Conservation (phyloP, 352 stramenopile genomes). For the Globisporangium irregulare region DNA sequence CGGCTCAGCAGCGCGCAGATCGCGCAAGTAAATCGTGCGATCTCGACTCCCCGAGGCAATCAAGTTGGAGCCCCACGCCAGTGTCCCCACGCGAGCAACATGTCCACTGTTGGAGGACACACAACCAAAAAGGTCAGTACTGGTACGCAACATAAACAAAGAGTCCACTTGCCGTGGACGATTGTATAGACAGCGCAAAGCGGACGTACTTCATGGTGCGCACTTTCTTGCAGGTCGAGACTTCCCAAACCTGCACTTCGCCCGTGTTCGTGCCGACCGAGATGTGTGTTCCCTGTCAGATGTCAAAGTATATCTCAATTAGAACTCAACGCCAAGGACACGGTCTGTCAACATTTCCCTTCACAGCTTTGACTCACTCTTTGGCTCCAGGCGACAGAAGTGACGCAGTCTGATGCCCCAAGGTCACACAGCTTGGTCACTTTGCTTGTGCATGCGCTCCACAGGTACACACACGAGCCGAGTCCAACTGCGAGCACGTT, state of each 20-base stretch:
- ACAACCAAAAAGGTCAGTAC: constrained; percentile 3
- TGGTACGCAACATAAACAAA: constrained; percentile 7
- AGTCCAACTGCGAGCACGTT: constrained; percentile 96
- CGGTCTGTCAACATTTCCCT: background rate
- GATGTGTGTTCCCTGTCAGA: constrained; percentile 80
- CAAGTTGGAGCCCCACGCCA: constrained; percentile 90
- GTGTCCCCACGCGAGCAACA: constrained; percentile 89
- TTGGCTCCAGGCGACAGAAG: constrained; percentile 93
- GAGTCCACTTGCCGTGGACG: background rate
- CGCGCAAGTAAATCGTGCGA: constrained; percentile 91
- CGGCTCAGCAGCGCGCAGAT: constrained; percentile 75
- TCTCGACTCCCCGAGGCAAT: constrained; percentile 95
- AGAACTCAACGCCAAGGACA: background rate
- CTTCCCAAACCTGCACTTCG: constrained; percentile 96
- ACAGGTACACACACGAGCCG: constrained; percentile 93
- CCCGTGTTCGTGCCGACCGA: constrained; percentile 93
- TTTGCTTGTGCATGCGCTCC: constrained; percentile 91
- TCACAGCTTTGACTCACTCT: constrained; percentile 34
- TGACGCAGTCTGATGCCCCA: constrained; percentile 76
- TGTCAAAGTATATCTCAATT: background rate
- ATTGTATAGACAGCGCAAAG: background rate
- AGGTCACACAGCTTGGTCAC: constrained; percentile 94
- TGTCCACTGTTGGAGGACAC: constrained; percentile 61
- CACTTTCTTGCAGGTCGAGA: constrained; percentile 81
- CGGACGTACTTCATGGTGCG: constrained; percentile 81